Evolutionary conservation across 1,284 basidiomycete genomes (phyloP).

Genomic region (Cystobasidium slooffiae): DNA sequence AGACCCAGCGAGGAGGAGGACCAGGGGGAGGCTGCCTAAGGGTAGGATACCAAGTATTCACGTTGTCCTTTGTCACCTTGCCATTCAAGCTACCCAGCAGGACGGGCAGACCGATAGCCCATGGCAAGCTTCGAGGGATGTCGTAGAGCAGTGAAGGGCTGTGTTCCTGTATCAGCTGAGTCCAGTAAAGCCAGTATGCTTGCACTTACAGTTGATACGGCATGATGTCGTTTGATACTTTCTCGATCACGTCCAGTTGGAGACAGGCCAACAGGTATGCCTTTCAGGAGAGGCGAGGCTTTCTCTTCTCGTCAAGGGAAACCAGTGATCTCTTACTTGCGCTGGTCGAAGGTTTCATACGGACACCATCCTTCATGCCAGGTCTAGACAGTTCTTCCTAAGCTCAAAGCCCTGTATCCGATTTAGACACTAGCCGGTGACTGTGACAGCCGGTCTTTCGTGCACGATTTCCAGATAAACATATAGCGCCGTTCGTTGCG

Average conservation of each 20-base stretch:
- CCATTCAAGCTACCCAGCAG: slow-evolving; percentile 42
- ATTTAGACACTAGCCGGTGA: no score
- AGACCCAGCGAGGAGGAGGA: slow-evolving; percentile 41
- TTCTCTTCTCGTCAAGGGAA: background rate
- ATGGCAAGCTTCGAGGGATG: slow-evolving; percentile 35
- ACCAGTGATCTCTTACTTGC: background rate
- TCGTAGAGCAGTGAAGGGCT: slow-evolving; percentile 42
- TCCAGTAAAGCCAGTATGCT: background rate
- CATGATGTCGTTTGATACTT: slow-evolving; percentile 10
- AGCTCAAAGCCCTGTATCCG: no score
- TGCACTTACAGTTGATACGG: slow-evolving; percentile 32
- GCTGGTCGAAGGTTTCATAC: background rate
- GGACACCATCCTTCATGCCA: no score
- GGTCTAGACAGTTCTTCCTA: no score
- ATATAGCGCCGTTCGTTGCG: no score
- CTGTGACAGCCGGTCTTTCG: no score
- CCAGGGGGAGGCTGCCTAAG: slow-evolving; percentile 42
- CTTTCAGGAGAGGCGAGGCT: background rate
- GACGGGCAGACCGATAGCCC: slow-evolving; percentile 51
- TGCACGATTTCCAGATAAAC: no score
- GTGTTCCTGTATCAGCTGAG: background rate
- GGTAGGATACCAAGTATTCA: slow-evolving; percentile 36
- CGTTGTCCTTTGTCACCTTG: slow-evolving; percentile 30
- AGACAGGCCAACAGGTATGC: background rate
- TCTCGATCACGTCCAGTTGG: slow-evolving; percentile 9